A percentile compares a stretch with the other conserved stretches of the same genome.
These are phyloP conservation scores for Trichomonas gallinae DNA, from an alignment of 208 protist species.

Conservation along the genomic window DNA sequence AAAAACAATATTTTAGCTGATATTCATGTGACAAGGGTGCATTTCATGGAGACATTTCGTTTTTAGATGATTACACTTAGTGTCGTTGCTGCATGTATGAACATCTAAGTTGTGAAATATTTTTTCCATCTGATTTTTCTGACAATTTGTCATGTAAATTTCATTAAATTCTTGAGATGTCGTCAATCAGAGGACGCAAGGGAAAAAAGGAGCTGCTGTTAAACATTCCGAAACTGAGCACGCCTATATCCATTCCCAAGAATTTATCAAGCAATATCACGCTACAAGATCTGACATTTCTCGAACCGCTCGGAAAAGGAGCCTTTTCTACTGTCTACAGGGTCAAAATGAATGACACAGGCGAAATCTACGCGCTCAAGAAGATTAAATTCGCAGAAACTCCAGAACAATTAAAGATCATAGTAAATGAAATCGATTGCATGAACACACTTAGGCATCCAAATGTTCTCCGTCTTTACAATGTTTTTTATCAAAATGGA, in stretches of 20 bases:
- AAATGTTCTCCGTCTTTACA: neutral
- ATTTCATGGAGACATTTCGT: no score
- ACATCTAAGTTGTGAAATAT: no score
- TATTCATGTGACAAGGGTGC: no score
- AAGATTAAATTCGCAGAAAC: neutral
- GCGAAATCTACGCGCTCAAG: neutral
- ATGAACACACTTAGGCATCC: neutral
- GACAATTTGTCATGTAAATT: no score
- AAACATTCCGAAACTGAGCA: neutral
- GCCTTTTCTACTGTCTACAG: neutral
- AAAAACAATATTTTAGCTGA: no score
- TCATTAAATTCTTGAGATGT: neutral
- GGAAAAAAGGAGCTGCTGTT: neutral
- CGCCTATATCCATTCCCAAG: neutral
- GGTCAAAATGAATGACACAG: neutral
- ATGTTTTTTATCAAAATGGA: neutral
- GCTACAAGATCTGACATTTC: neutral
- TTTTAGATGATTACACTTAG: no score
- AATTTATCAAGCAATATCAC: neutral
- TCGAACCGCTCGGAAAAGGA: neutral
- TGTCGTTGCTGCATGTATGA: no score
- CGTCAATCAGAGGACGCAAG: neutral
- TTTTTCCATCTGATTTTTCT: no score
- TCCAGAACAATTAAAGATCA: neutral
- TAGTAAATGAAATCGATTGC: neutral